These are phyloP conservation scores for Pythium guiyangense DNA, from an alignment of 352 stramenopile species.

Conservation along the genomic window DNA sequence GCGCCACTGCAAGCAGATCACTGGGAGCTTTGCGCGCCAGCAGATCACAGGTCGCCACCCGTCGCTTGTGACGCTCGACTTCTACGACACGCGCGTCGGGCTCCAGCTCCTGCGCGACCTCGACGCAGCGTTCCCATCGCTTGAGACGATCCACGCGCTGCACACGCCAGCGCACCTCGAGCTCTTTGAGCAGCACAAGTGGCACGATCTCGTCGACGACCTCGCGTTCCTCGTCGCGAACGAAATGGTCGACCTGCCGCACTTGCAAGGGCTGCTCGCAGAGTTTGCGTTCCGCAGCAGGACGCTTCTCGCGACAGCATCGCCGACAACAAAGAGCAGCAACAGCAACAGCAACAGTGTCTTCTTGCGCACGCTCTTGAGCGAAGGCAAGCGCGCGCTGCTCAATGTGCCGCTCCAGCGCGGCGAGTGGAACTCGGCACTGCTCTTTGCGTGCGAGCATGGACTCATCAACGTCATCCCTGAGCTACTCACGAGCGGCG, in stretches of 20 bases:
- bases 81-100: slow-evolving; percentile 63
- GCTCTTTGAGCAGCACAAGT: slow-evolving; percentile 43
- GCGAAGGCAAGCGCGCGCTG: slow-evolving; percentile 24
- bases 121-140: slow-evolving; percentile 57
- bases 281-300: slow-evolving; percentile 37
- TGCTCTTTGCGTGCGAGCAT: slow-evolving; percentile 62
- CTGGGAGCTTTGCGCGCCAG: slow-evolving; percentile 36
- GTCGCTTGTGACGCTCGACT: slow-evolving; percentile 42
- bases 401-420: slow-evolving; percentile 53
- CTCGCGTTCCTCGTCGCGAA: slow-evolving; percentile 53
- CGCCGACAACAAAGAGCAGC: neutral
- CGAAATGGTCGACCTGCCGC: slow-evolving; percentile 55
- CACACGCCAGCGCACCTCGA: slow-evolving; percentile 71
- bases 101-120: slow-evolving; percentile 39
- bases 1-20: slow-evolving; percentile 76
- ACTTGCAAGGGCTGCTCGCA: slow-evolving; percentile 43
- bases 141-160: slow-evolving; percentile 46
- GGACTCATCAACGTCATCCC: slow-evolving; percentile 43
- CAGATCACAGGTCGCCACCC: slow-evolving; percentile 57
- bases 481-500: slow-evolving; percentile 28
- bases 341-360: slow-evolving; percentile 13
- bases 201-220: slow-evolving; percentile 39
- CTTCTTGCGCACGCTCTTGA: slow-evolving; percentile 49
- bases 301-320: neutral
- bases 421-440: slow-evolving; percentile 31